Percentiles rank a stretch among this genome's conserved stretches.
Evolutionary conservation across 1,139 yeast genomes (phyloP).

Genomic region (Geotrichum cucujoidarum): DNA sequence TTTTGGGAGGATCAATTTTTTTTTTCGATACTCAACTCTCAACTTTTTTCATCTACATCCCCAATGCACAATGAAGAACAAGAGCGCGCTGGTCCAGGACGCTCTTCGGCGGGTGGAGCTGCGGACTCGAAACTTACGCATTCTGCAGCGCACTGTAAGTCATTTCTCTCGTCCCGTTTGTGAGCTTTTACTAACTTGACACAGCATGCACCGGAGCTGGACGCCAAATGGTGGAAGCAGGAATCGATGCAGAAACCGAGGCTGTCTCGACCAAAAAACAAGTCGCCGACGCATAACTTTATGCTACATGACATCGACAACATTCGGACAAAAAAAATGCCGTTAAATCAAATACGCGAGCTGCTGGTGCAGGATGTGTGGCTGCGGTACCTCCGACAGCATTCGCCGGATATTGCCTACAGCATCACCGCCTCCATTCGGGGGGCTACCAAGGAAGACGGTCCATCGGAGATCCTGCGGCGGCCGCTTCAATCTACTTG

Average conservation of each 20-base stretch:
- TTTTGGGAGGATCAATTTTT: too few species aligned
- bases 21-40: too few species aligned
- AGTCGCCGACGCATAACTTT: neutral
- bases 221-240: too few species aligned
- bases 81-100: neutral
- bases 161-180: too few species aligned
- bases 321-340: neutral
- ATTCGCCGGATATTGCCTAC: neutral
- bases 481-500: neutral
- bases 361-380: constrained; percentile 5
- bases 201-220: too few species aligned
- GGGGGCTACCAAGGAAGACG: neutral
- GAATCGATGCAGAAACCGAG: neutral
- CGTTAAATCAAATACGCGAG: neutral
- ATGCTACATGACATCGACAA: too few species aligned
- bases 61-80: too few species aligned
- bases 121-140: neutral
- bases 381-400: constrained; percentile 1
- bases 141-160: neutral
- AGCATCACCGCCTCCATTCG: neutral
- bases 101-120: constrained; percentile 1
- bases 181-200: too few species aligned
- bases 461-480: neutral
- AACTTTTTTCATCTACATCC: too few species aligned
- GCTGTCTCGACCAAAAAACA: neutral